Base-by-base conservation (phyloP, 129 eudicot species). In the Artemisia tridentata region DNA sequence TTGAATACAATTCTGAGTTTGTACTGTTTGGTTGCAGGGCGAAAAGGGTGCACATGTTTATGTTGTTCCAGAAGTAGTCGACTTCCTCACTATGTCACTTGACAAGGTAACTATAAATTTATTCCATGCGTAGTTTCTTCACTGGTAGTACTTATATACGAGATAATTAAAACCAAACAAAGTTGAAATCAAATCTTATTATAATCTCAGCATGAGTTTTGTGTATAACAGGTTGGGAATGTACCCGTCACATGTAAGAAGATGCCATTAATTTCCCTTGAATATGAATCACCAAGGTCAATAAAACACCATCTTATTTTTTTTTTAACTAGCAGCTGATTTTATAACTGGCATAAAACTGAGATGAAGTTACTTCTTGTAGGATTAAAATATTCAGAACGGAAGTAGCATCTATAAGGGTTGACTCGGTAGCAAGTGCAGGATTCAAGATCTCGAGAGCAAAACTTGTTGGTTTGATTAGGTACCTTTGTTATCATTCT, bases 1-100 rank as follows among this genome's bases (percentile, higher is more conserved):
- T 78, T 63, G 25, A 46, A 52, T 63, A 69, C 6, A 31, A 68
- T 54, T 69, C 53, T 25, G 29, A 25, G 3, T 25, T 25, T 25
- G 29, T 25, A 25, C 4, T 63, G 19, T 54, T 53, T 63, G 54
- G 61, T 67, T 75, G 12, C 79, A 92, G 96, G 95, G 95, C 56
- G 98, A 92, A 79, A 85, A 87, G 69, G 98, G 96, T 58, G 96
- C 96, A 58, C 98, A 92, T 29, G 72, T 92, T 56, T 86, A 89
- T 75, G 81, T 92, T 61, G 92, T 92, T 76, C 92, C 95, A 21
- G 98, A 92, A 65, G 78, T 92, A 68, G 88, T 77, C 72, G 96
- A 92, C 69, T 89, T 83, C 65, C 76, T 92, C 63, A 70, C 62
- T 4, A 80, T 89, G 68, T 79, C 96, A 52, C 73, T 92, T 62